Percentiles rank a stretch among this genome's conserved stretches.
phyloP scores from a whole-genome alignment of 306 rosid genomes.

The Quercus parvula region DNA sequence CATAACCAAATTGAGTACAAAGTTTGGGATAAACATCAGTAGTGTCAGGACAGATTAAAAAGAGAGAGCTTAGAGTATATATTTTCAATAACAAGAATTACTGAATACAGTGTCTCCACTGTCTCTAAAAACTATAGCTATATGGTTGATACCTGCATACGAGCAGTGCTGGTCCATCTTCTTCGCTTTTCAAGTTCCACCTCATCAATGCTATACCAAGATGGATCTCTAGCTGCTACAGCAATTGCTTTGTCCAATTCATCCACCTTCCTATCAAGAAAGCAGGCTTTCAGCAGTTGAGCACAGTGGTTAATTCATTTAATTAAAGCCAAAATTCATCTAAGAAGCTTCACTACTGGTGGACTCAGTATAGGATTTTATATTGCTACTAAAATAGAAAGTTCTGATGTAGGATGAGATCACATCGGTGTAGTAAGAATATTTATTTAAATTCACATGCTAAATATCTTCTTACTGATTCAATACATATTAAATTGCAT shows the following conservation, averaged over 20 bases:
- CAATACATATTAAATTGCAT: not conserved
- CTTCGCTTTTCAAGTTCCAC: constrained; percentile 83
- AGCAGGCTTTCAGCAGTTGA: constrained; percentile 52
- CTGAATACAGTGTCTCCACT: constrained; percentile 6
- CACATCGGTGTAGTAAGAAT: constrained; percentile 8
- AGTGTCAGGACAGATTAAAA: not conserved
- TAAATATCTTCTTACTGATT: not conserved
- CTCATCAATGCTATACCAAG: constrained; percentile 82
- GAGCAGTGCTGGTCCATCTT: constrained; percentile 89
- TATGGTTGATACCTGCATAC: constrained; percentile 58
- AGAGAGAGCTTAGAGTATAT: not conserved
- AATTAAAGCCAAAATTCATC: not conserved
- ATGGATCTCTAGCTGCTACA: constrained; percentile 92
- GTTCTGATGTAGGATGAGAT: not conserved
- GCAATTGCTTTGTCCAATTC: constrained; percentile 91
- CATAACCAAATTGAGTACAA: not conserved
- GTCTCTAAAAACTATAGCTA: constrained; percentile 10
- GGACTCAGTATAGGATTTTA: not conserved
- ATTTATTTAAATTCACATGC: not conserved
- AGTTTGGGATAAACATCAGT: not conserved
- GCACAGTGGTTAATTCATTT: not conserved
- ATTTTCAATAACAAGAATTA: not conserved
- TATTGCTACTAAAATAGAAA: not conserved
- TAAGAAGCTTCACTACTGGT: not conserved
- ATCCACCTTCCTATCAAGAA: constrained; percentile 97